These are phyloP conservation scores for Neurospora pannonica DNA, from an alignment of 495 filamentous ascomycete genomes.

Conservation along the genomic window DNA sequence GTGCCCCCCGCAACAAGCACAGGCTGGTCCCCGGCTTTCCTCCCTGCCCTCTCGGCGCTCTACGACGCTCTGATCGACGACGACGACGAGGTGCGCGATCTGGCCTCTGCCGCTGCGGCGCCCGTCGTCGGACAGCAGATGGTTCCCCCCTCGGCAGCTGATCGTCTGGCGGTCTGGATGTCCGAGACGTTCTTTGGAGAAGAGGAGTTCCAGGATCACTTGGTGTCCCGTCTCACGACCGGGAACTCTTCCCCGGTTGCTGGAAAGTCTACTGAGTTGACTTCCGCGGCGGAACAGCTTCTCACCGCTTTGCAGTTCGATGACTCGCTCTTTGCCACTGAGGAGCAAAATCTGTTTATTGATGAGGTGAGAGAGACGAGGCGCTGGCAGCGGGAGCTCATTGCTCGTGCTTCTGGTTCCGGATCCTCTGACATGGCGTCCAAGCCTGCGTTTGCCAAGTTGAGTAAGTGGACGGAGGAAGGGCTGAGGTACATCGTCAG, in stretches of 20 bases:
- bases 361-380: constrained; percentile 65
- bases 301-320: constrained; percentile 47
- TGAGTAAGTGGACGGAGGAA: constrained; percentile 45
- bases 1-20: not conserved
- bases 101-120: constrained; percentile 43
- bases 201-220: constrained; percentile 23
- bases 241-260: constrained; percentile 1
- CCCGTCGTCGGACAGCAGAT: constrained; percentile 26
- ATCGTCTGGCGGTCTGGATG: constrained; percentile 28
- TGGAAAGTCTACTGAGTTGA: constrained; percentile 9
- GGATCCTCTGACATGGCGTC: constrained; percentile 24
- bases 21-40: constrained; percentile 21
- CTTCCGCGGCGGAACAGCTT: constrained; percentile 39
- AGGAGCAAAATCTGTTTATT: constrained; percentile 86
- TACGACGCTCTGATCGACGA: constrained; percentile 68
- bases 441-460: constrained; percentile 4
- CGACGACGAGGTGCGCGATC: constrained; percentile 73
- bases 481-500: constrained; percentile 43
- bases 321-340: constrained; percentile 68
- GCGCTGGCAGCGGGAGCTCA: constrained; percentile 45
- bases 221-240: constrained; percentile 24
- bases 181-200: constrained; percentile 9
- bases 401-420: not conserved
- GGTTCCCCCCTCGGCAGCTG: constrained; percentile 31
- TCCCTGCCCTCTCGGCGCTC: constrained; percentile 38